Conservation (phyloP, 1,284 basidiomycete genomes). For the Sphagnurus paluster region DNA sequence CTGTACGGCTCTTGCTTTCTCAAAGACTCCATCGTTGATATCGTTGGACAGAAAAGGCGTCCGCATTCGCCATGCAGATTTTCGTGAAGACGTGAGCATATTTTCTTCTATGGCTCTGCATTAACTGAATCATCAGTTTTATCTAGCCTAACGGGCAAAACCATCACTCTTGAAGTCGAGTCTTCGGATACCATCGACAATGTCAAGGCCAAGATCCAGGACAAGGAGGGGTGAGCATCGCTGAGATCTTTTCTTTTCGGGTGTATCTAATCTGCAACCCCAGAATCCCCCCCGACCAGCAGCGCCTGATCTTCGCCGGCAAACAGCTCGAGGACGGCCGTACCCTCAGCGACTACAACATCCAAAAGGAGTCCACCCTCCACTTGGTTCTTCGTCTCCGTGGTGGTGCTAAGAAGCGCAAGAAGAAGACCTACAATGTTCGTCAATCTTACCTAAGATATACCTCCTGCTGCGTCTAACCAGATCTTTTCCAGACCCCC, state of each 20-base stretch:
- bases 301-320: slow-evolving; percentile 97
- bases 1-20: slow-evolving; percentile 61
- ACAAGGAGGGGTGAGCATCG: slow-evolving; percentile 82
- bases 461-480: background rate
- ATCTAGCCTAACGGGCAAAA: slow-evolving; percentile 99
- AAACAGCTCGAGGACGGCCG: slow-evolving; percentile 97
- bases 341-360: slow-evolving; percentile 87
- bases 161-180: slow-evolving; percentile 97
- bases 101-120: background rate
- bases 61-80: slow-evolving; percentile 79
- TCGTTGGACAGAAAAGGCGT: slow-evolving; percentile 85
- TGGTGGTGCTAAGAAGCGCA: slow-evolving; percentile 99
- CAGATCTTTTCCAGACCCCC: slow-evolving; percentile 68
- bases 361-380: slow-evolving; percentile 79
- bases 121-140: slow-evolving; percentile 19
- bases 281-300: slow-evolving; percentile 94
- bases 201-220: slow-evolving; percentile 96
- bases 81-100: slow-evolving; percentile 87
- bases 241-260: slow-evolving; percentile 6
- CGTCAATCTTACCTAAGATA: slow-evolving; percentile 23
- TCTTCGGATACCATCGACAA: slow-evolving; percentile 98
- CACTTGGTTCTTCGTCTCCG: slow-evolving; percentile 95
- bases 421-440: slow-evolving; percentile 99
- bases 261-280: background rate
- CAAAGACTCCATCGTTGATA: slow-evolving; percentile 83